Conservation (phyloP, 257 asterid genomes). For the Petunia axillaris region DNA sequence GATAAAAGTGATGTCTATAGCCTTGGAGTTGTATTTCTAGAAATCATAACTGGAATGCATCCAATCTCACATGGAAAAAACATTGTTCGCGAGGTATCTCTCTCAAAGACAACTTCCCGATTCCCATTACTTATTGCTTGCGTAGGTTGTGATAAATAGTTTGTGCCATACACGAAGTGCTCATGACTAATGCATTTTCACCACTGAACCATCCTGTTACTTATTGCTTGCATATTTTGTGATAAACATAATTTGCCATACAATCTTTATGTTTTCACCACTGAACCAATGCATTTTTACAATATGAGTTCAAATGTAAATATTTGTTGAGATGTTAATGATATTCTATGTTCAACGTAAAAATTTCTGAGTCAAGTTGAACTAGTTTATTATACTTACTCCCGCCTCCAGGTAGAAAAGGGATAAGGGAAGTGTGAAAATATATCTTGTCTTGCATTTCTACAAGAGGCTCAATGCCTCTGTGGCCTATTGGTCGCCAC, state of each 20-base stretch:
- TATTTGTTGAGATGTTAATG: too few species aligned
- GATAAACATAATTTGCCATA: too few species aligned
- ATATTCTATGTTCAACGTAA: too few species aligned
- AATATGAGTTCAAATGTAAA: too few species aligned
- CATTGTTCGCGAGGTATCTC: slow-evolving; percentile 82
- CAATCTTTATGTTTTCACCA: too few species aligned
- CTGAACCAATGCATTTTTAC: not conserved
- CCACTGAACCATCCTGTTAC: too few species aligned
- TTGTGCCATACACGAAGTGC: too few species aligned
- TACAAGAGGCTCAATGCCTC: not conserved
- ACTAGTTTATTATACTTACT: too few species aligned
- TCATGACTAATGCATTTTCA: too few species aligned
- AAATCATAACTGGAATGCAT: slow-evolving; percentile 82
- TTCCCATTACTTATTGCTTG: not conserved
- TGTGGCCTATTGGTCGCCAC: not conserved
- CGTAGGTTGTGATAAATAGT: not conserved
- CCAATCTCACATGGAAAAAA: slow-evolving; percentile 85
- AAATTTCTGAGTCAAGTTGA: too few species aligned
- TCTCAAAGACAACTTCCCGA: not conserved
- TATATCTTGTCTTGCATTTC: not conserved
- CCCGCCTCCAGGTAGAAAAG: not conserved
- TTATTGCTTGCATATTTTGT: too few species aligned
- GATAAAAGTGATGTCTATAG: slow-evolving; percentile 92
- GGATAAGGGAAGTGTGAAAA: not conserved
- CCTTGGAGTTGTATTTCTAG: slow-evolving; percentile 81